phyloP scores from a whole-genome alignment of 352 stramenopile species.

The Thalassiosira livingstoniorum region DNA sequence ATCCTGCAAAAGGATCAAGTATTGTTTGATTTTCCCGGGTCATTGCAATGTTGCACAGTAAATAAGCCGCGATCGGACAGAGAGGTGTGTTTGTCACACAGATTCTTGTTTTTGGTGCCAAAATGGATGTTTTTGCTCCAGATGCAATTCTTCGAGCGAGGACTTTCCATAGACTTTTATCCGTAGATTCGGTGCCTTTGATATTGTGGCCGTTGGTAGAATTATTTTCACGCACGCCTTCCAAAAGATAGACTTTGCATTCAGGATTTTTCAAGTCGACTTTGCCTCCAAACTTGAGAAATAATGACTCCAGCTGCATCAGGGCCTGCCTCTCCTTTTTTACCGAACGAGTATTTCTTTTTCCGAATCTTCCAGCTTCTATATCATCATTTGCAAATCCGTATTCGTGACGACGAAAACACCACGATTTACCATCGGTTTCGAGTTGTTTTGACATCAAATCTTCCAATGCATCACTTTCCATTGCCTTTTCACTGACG shows the following conservation, averaged over 20 bases:
- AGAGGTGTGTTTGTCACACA: conserved; percentile 79
- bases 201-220: conserved; percentile 4
- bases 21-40: conserved; percentile 53
- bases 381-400: conserved; percentile 15
- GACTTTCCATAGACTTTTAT: conserved; percentile 30
- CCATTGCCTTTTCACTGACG: conserved; percentile 41
- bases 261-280: conserved; percentile 74
- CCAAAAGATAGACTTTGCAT: conserved; percentile 73
- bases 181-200: conserved; percentile 9
- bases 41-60: conserved; percentile 73
- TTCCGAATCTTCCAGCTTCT: conserved; percentile 24
- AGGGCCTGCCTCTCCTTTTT: conserved; percentile 61
- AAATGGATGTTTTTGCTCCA: conserved; percentile 34
- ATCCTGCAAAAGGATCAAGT: conserved; percentile 75
- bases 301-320: conserved; percentile 53
- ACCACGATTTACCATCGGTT: conserved; percentile 55
- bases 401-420: conserved; percentile 65
- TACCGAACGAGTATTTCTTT: conserved; percentile 55
- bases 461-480: conserved; percentile 61
- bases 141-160: conserved; percentile 11
- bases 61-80: conserved; percentile 65
- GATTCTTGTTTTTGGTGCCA: conserved; percentile 71
- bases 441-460: conserved; percentile 35
- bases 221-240: conserved; percentile 59
- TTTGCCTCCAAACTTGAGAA: conserved; percentile 69